Evolutionary conservation across 768 basidiomycete species (phyloP), one percentile per base, ranked within the genome.

Genomic region (Naganishia antarctica): DNA sequence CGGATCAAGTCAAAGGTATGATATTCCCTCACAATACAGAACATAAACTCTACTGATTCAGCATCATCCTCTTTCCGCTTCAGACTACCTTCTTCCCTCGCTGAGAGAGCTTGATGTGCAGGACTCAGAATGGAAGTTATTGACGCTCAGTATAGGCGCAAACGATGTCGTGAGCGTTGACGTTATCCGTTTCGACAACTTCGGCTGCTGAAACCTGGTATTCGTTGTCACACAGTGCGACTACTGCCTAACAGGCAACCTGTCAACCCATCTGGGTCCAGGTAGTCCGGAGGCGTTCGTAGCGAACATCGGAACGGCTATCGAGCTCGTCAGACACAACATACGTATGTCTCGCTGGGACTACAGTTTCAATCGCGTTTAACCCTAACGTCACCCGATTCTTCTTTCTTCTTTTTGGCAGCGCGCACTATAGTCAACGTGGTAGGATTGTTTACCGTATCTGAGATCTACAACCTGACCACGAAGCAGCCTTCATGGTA

Each of bases 61-160:
- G 7, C 8, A 34, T 11, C 49, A n/a, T 41, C 37, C 8, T 12
- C 11, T 31, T 4, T 32, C 37, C 34, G 31, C 16, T 31, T 28
- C 60, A 75, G 74, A 70, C 23, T 69, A 70, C 46, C 31, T 75
- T 13, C 37, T 73, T 3, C 72, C 74, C 7, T 46, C 29, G 7
- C 60, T 75, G 15, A 57, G 66, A 21, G 64, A 60, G 46, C 15
- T 73, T 23, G 61, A 63, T 6, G 48, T 73, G 18, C 48, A 63
- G 18, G 58, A 68, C 6, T 62, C 67, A 6, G 71, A 70, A 15
- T 76, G 74, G 74, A 74, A 73, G 61, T 71, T 69, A 43, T 69
- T 73, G 49, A 76, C 74, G 58, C 16, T 76, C 12, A 71, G 70
- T n/a, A 74, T 76, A 12, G 74, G 74, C 0, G 74, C 71, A 1